A percentile compares a stretch with the other conserved stretches of the same genome.
Conservation (phyloP, 1,284 basidiomycete genomes). For the Apiotrichum porosum region DNA sequence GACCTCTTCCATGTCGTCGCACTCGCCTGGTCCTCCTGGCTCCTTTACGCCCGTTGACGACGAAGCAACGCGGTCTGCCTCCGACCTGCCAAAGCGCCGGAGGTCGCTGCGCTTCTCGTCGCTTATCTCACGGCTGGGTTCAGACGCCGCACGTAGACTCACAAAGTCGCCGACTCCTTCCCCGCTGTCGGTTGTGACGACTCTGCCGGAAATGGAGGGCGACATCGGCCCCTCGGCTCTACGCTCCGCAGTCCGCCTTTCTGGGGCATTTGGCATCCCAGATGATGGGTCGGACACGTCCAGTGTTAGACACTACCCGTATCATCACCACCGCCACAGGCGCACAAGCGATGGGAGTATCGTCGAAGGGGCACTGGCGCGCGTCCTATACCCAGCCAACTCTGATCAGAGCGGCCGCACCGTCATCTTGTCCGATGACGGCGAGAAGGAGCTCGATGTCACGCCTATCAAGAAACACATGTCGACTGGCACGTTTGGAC, state of each 20-base stretch:
- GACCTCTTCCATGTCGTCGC: not conserved
- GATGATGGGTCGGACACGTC: slow-evolving; percentile 37
- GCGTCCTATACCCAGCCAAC: slow-evolving; percentile 25
- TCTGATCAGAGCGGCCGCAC: slow-evolving; percentile 3
- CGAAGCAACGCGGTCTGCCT: not conserved
- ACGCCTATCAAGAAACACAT: not conserved
- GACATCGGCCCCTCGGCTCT: not conserved
- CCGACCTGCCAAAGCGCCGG: not conserved
- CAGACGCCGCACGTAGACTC: slow-evolving; percentile 2
- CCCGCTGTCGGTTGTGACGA: not conserved
- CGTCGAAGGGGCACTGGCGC: not conserved
- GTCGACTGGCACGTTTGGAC: too few species aligned
- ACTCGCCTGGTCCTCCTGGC: too few species aligned
- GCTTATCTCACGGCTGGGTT: slow-evolving; percentile 3
- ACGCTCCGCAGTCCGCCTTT: slow-evolving; percentile 20
- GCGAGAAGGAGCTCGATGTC: not conserved
- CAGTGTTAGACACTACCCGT: not conserved
- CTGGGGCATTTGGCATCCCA: slow-evolving; percentile 30
- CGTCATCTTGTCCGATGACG: not conserved
- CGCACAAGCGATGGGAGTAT: slow-evolving; percentile 7
- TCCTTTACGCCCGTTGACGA: not conserved
- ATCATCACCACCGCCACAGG: not conserved
- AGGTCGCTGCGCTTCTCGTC: slow-evolving; percentile 4
- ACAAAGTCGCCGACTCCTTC: not conserved
- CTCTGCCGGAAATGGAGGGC: not conserved